Percentiles rank a stretch among this genome's conserved stretches.
Conservation (phyloP, 257 asterid genomes). For the Solanum chmielewskii region DNA sequence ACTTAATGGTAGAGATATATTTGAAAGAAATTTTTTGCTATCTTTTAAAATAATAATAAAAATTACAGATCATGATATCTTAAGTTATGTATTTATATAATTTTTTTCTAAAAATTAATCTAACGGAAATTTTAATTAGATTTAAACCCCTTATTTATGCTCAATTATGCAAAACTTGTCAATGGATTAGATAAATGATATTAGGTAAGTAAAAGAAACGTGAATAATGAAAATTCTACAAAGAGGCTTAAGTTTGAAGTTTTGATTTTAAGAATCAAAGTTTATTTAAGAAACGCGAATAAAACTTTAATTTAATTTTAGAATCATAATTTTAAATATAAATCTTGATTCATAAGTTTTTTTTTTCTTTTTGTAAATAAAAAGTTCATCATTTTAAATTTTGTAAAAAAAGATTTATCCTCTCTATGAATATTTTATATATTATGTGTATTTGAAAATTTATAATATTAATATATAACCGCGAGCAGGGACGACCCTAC, state of each 20-base stretch:
- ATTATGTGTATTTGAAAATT: neutral
- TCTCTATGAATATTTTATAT: neutral
- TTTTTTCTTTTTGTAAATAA: neutral
- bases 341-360: neutral
- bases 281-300: neutral
- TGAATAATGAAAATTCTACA: neutral
- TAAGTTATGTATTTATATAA: no score
- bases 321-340: neutral
- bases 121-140: neutral
- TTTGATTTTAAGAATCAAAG: neutral
- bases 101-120: neutral
- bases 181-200: neutral
- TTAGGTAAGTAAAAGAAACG: neutral
- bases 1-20: no score
- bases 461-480: no score
- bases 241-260: neutral
- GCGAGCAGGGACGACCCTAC: neutral
- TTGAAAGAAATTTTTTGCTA: no score
- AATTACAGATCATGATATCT: no score
- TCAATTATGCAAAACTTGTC: neutral
- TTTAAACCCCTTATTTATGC: neutral
- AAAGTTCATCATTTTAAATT: neutral
- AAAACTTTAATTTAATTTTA: neutral
- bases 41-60: no score
- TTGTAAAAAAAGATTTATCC: neutral